These are phyloP conservation scores for Microbotryum intermedium DNA, from an alignment of 1,284 basidiomycete genomes.

Conservation along the genomic window DNA sequence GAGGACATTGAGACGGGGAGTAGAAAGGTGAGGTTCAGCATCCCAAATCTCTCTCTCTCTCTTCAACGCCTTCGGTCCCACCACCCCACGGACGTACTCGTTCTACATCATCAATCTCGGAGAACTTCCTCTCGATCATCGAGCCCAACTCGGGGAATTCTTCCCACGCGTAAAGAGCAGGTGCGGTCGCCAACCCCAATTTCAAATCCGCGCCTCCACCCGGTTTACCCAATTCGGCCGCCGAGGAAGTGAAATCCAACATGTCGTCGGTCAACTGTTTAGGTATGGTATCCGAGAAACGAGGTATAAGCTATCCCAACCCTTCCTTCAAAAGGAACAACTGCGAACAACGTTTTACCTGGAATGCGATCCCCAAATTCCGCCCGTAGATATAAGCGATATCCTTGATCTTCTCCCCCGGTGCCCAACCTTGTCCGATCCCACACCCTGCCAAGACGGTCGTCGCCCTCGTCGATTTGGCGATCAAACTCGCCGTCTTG, in stretches of 20 bases:
- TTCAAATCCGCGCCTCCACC: conserved; percentile 71
- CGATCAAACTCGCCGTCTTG: conserved; percentile 93
- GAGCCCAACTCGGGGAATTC: conserved; percentile 73
- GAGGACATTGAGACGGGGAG: neutral
- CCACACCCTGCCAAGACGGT: conserved; percentile 80
- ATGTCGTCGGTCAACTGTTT: conserved; percentile 83
- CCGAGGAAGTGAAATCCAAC: conserved; percentile 67
- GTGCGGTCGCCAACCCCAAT: conserved; percentile 81
- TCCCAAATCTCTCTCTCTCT: no score
- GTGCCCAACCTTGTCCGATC: conserved; percentile 47
- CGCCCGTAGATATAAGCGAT: conserved; percentile 86
- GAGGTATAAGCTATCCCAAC: neutral
- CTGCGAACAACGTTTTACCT: conserved; percentile 47
- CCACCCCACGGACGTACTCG: conserved; percentile 46
- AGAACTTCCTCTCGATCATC: conserved; percentile 77
- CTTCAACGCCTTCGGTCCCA: conserved; percentile 7
- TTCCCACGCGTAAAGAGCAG: conserved; percentile 90
- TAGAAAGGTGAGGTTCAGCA: conserved; percentile 2
- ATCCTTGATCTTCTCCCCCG: conserved; percentile 72
- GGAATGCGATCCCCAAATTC: conserved; percentile 87
- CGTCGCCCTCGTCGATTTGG: conserved; percentile 79
- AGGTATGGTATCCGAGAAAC: neutral
- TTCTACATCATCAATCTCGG: conserved; percentile 73
- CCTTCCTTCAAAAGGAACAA: neutral
- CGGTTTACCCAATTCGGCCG: conserved; percentile 67